Percentiles rank a stretch among this genome's conserved stretches.
phyloP scores from a whole-genome alignment of 2,329 filamentous ascomycete genomes.

The Furcasterigmium sp. region DNA sequence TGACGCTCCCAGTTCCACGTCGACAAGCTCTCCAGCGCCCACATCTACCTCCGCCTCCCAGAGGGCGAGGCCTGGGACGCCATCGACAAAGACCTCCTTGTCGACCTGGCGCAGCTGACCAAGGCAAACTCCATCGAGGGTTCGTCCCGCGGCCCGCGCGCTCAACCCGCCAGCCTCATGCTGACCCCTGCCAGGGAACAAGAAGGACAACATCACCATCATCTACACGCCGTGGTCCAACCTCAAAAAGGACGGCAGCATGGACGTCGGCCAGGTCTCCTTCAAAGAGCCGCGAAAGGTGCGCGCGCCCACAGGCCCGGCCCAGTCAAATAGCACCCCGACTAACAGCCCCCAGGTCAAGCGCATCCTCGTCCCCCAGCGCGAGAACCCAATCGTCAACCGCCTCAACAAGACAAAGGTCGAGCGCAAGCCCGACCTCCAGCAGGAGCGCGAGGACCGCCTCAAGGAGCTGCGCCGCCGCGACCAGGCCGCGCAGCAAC shows the following conservation, averaged over 20 bases:
- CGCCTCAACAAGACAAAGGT: constrained; percentile 95
- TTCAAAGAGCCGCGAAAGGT: constrained; percentile 83
- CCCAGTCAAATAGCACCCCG: neutral
- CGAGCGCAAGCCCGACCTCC: constrained; percentile 81
- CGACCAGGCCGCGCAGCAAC: constrained; percentile 59
- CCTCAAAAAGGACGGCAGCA: constrained; percentile 88
- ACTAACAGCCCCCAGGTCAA: constrained; percentile 52
- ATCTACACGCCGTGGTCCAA: constrained; percentile 99
- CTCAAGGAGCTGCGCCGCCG: constrained; percentile 65
- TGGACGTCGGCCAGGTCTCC: constrained; percentile 91
- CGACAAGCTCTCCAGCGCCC: constrained; percentile 93
- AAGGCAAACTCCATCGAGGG: constrained; percentile 99
- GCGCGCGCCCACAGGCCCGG: neutral
- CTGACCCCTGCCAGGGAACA: constrained; percentile 64
- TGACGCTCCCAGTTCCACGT: constrained; percentile 70
- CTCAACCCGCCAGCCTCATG: neutral
- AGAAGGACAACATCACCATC: constrained; percentile 94
- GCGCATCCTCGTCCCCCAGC: constrained; percentile 69
- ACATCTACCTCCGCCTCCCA: constrained; percentile 85
- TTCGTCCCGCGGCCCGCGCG: constrained; percentile 22
- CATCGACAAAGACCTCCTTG: constrained; percentile 69
- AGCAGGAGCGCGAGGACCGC: constrained; percentile 74
- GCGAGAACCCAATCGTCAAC: constrained; percentile 90
- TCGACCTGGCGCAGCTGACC: constrained; percentile 92
- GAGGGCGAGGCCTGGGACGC: constrained; percentile 79